Evolutionary conservation across 129 eudicot genomes (phyloP), one percentile per base, ranked within the genome.

Genomic region (Helichrysum umbraculigerum): DNA sequence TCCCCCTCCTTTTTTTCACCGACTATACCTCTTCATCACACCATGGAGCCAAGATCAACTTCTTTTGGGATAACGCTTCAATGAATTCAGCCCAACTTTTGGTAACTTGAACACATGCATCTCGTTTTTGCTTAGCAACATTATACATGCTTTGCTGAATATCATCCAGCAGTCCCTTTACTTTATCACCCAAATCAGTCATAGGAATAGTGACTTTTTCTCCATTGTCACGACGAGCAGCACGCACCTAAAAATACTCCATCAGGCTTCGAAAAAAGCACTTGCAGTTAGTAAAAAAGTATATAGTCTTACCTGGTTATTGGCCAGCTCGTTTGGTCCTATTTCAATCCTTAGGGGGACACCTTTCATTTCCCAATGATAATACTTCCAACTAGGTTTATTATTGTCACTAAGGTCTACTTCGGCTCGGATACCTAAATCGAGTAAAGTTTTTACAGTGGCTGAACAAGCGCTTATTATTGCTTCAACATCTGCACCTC

Each of bases 381-480:
- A 88, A 59, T 86, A 88, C 85, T 91, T 91, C 96, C 97, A 91
- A 14, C 97, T 92, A 68, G 97, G 97, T 8, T 90, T 85, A 76
- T 89, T 87, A 47, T 92, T 89, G 73, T 87, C 92, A 71, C 97
- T 83, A 17, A 82, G 86, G 74, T 92, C 97, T 4, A 91, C 79
- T 73, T 89, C 88, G 30, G 84, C 96, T 32, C 91, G 84, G 51
- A 92, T 50, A 44, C 97, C 97, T 14, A 87, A 82, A 72, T 83
- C 89, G 66, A 75, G 73, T 82, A 92, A 85, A 9, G 86, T 72
- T 37, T 77, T 82, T 35, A 82, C 97, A 32, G 92, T 82, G 44
- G 84, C 77, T 41, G 79, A 51, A 71, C 97, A 92, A 28, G 97
- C 92, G 71, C 85, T 85, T 76, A 67, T 76, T 34, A 92, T 89